Conservation (phyloP, 208 protist species). For the Jaenimonas drosophilae region DNA sequence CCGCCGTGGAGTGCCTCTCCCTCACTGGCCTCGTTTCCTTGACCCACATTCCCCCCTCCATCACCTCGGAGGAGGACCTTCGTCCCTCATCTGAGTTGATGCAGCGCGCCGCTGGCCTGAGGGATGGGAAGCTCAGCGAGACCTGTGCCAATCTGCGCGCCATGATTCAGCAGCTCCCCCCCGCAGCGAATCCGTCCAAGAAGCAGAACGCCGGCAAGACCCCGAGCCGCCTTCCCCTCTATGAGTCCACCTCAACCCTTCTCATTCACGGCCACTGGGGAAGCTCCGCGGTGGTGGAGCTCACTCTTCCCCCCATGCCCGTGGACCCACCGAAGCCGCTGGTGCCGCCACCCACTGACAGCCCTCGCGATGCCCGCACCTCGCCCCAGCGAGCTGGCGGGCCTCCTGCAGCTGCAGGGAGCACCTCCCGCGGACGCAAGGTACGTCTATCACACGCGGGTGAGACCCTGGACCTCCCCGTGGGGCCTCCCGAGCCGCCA, state of each 20-base stretch:
- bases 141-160: not conserved
- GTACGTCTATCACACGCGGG: no score
- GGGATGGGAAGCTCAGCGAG: no score
- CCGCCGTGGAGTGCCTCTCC: conserved; percentile 20
- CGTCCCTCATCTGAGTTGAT: conserved; percentile 4
- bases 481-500: no score
- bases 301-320: no score
- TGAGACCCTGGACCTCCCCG: no score
- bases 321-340: conserved; percentile 1
- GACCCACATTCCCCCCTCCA: conserved; percentile 10
- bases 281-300: not conserved
- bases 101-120: conserved; percentile 1
- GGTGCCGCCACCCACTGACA: not conserved
- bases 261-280: conserved; percentile 23
- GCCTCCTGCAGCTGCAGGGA: not conserved
- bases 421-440: not conserved
- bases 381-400: not conserved
- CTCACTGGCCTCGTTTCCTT: conserved; percentile 29
- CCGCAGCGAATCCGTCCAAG: not conserved
- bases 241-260: conserved; percentile 18
- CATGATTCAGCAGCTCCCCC: not conserved
- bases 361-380: not conserved
- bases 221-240: conserved; percentile 10
- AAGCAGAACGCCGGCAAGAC: conserved; percentile 9
- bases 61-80: conserved; percentile 16